Evolutionary conservation across 148 eudicot species (phyloP), one percentile per base, ranked within the genome.

Genomic region (Nepenthes gracilis): DNA sequence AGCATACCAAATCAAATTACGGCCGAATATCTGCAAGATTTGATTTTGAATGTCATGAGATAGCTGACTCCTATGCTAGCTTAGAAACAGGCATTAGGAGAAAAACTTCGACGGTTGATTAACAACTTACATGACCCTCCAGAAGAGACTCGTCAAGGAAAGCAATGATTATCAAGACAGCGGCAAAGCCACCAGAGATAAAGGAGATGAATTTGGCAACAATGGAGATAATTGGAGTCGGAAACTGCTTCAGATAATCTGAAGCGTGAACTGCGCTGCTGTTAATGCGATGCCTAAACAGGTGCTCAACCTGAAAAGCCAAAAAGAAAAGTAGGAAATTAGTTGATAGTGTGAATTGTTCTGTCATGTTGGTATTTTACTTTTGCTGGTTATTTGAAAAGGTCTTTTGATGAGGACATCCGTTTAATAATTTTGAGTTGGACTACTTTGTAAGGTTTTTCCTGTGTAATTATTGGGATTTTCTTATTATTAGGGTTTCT

Each of bases 1-100:
- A 70, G 95, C 98, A 68, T 93, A 88, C 98, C 98, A 93, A 55
- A 88, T 83, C 72, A 93, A 74, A 63, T 93, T 93, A 61, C 91
- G 96, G 23, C 98, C 98, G 78, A 82, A 93, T 65, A 88, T 82
- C 98, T 93, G 87, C 72, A 75, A 60, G 2, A 34, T 52, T 63
- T 23, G n/a, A 64, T 35, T 43, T 23, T 58, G 54, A 65, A 34
- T 14, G n/a, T 32, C 63, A 59, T 40, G 7, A 65, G 32, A 34
- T 57, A 11, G 11, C 6, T 45, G 15, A 57, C 5, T 1, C 55
- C 32, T 52, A 13, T 2, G n/a, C 55, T 5, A 12, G n/a, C 6
- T 12, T 52, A 49, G 2, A 59, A 61, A 61, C 54, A 45, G 2
- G 40, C n/a, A 15, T 2, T 2, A 43, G 62, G 33, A 47, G 43